Conservation (phyloP, 139 green algal species). For the Tetradesmus obliquus region DNA sequence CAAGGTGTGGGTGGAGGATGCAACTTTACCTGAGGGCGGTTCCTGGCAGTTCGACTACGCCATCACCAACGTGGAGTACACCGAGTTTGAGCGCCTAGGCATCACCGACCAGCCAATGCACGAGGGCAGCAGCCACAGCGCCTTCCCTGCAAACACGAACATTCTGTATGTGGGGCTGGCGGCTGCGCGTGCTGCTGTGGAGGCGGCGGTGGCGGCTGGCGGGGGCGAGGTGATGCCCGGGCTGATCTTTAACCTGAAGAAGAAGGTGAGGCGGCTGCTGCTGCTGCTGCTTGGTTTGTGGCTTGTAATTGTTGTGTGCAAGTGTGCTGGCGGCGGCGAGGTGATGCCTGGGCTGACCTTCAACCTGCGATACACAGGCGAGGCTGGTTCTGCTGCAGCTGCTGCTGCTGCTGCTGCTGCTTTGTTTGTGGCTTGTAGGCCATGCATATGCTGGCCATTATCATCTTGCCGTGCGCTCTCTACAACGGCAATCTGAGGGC, state of each 20-base stretch:
- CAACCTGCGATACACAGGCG: slow-evolving; percentile 93
- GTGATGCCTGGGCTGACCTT: slow-evolving; percentile 96
- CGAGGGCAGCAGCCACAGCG: slow-evolving; percentile 47
- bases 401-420: neutral
- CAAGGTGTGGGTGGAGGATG: slow-evolving; percentile 38
- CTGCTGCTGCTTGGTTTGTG: neutral
- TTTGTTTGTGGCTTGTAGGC: no score
- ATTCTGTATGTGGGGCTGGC: slow-evolving; percentile 91
- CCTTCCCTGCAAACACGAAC: slow-evolving; percentile 99
- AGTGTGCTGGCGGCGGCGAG: slow-evolving; percentile 43
- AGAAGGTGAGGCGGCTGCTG: slow-evolving; percentile 65
- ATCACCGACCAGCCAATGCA: slow-evolving; percentile 78
- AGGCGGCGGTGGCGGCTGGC: slow-evolving; percentile 60
- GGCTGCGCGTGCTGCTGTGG: slow-evolving; percentile 59
- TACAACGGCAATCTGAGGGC: no score
- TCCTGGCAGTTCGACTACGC: slow-evolving; percentile 77
- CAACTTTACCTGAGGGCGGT: neutral
- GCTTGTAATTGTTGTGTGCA: neutral
- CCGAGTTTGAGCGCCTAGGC: slow-evolving; percentile 93
- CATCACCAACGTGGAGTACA: slow-evolving; percentile 99
- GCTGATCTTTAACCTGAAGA: slow-evolving; percentile 99
- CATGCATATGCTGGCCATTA: no score
- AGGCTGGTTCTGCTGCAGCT: neutral
- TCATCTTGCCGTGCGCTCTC: no score
- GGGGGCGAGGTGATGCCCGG: slow-evolving; percentile 82